Conservation (phyloP, 345 rosid genomes). For the Aquilaria sinensis region DNA sequence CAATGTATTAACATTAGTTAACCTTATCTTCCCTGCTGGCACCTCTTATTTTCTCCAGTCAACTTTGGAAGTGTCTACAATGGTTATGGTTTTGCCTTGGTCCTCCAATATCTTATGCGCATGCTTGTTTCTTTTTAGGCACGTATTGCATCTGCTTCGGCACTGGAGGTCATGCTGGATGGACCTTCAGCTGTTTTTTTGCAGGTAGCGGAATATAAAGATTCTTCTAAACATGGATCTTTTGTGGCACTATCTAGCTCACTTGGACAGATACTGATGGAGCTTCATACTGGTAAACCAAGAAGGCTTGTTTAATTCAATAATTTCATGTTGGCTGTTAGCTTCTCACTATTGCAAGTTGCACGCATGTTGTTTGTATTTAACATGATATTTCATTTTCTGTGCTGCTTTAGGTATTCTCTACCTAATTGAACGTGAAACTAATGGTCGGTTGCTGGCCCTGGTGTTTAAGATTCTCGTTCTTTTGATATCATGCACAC, state of each 20-base stretch:
- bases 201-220: constrained; percentile 92
- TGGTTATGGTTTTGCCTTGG: constrained; percentile 1
- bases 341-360: neutral
- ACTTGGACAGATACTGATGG: constrained; percentile 79
- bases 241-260: constrained; percentile 81
- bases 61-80: constrained; percentile 10
- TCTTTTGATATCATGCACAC: constrained; percentile 81
- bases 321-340: constrained; percentile 10
- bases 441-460: constrained; percentile 59
- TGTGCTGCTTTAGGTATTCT: constrained; percentile 52
- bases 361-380: constrained; percentile 11
- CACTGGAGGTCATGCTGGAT: constrained; percentile 74
- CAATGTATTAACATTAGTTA: neutral
- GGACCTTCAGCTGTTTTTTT: constrained; percentile 79
- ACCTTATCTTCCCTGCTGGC: neutral
- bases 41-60: neutral
- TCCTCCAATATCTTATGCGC: constrained; percentile 14
- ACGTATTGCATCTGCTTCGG: constrained; percentile 73
- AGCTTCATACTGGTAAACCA: constrained; percentile 77
- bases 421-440: constrained; percentile 68
- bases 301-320: constrained; percentile 15
- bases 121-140: constrained; percentile 44
- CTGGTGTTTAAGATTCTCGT: constrained; percentile 72
- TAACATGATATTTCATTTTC: neutral
- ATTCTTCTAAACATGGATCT: constrained; percentile 60